A percentile compares a stretch with the other conserved stretches of the same genome.
Conservation (phyloP, 441 rosid species). For the Aleurites moluccanus region DNA sequence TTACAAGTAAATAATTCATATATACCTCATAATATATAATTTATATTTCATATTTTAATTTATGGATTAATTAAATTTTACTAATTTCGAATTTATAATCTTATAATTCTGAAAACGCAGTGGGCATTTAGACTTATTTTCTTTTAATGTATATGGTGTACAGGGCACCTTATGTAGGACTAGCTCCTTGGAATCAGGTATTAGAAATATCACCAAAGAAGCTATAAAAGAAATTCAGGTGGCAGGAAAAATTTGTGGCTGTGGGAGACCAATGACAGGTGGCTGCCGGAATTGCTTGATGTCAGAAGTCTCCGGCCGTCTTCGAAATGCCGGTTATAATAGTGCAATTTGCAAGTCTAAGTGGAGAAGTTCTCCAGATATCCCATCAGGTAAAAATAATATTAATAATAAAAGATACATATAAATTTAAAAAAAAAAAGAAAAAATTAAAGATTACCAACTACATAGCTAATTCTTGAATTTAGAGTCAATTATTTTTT, state of each 20-base stretch:
- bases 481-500: no score
- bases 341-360: constrained; percentile 50
- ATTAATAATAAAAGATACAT: no score
- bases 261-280: constrained; percentile 34
- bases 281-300: constrained; percentile 52
- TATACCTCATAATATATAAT: no score
- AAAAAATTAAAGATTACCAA: no score
- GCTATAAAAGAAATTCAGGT: constrained; percentile 38
- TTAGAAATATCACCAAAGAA: constrained; percentile 45
- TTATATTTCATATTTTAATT: background rate
- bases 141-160: no score
- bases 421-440: no score
- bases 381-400: constrained; percentile 71
- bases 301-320: constrained; percentile 46
- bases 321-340: constrained; percentile 41
- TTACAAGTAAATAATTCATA: constrained; percentile 26
- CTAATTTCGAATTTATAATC: no score
- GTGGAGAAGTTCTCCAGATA: constrained; percentile 49
- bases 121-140: background rate
- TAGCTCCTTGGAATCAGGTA: constrained; percentile 44
- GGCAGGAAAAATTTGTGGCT: constrained; percentile 34
- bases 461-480: no score
- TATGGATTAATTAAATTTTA: no score
- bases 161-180: constrained; percentile 49
- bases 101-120: no score